Base-by-base conservation (phyloP, 1,284 basidiomycete species). In the Athelia sp. region DNA sequence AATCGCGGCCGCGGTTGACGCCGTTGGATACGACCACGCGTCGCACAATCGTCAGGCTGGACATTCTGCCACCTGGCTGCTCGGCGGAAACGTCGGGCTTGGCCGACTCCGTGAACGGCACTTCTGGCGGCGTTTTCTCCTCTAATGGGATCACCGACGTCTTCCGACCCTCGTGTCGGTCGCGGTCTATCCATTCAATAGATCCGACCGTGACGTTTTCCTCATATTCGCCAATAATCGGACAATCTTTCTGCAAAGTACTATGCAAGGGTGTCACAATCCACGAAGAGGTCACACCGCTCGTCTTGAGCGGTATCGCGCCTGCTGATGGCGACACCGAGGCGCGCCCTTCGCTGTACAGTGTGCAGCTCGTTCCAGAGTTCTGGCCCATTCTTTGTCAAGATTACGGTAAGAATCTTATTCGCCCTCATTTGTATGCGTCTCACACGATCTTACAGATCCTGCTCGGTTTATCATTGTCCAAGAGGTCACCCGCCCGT, bases 111-210 rank as follows among this genome's bases (percentile, higher is more conserved):
- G 6, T 13, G 26, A 13, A 13, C 13, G 26, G 13, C 26, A 6
- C 26, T 6, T 6, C 26, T 40, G 36, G 19, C 19, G 36, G 6
- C 15, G n/a, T 40, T 17, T 40, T 40, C 6, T 40, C 36, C 6
- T 40, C 36, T n/a, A 40, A 40, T 40, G 36, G 36, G 9, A n/a
- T 40, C 19, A 40, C 36, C n/a, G 19, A 40, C 36, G 36, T 40
- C n/a, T 40, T 40, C n/a, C 8, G 36, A 9, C 36, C 36, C 4
- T 40, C 36, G 19, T 40, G 8, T n/a, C 36, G 19, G 15, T n/a
- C 15, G 36, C 36, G 36, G 6, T n/a, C 36, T 9, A 40, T 40
- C n/a, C 19, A 21, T 21, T 17, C 36, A 4, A 40, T 40, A 6
- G 15, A 40, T n/a, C 36, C 36, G 6, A 40, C 36, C 15, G n/a